phyloP scores from a whole-genome alignment of 1,284 basidiomycete genomes.

The Cutaneotrichosporon cutaneum region DNA sequence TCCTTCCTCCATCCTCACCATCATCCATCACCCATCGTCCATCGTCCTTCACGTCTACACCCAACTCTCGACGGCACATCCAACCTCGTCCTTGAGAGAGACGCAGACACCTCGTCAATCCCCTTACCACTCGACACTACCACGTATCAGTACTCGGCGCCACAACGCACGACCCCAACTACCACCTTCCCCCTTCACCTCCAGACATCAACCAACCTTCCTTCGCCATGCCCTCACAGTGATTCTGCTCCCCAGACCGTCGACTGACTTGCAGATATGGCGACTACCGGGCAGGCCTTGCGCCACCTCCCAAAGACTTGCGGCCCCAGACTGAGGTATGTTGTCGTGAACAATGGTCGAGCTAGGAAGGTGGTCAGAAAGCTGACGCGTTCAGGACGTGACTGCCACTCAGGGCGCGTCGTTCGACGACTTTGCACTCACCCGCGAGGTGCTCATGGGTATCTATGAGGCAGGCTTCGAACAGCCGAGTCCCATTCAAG shows the following conservation, averaged over 20 bases:
- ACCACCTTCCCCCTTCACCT: not conserved
- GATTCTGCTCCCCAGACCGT: slow-evolving; percentile 20
- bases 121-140: not conserved
- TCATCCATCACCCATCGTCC: not conserved
- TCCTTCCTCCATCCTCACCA: not conserved
- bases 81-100: not conserved
- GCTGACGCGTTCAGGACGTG: slow-evolving; percentile 63
- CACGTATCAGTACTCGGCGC: not conserved
- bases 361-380: too few species aligned
- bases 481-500: slow-evolving; percentile 94
- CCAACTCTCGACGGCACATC: not conserved
- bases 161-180: not conserved
- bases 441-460: slow-evolving; percentile 80
- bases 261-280: slow-evolving; percentile 12
- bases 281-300: slow-evolving; percentile 57
- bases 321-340: slow-evolving; percentile 82
- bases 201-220: not conserved
- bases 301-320: slow-evolving; percentile 82
- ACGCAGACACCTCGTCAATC: not conserved
- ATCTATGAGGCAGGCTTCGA: slow-evolving; percentile 98
- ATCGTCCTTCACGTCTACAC: not conserved
- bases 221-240: slow-evolving; percentile 49
- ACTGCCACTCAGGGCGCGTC: slow-evolving; percentile 84
- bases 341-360: not conserved
- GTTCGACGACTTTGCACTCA: slow-evolving; percentile 82